Evolutionary conservation across 139 green algal genomes (phyloP), one percentile per base, ranked within the genome.

Genomic region (Coelastrella sp.): DNA sequence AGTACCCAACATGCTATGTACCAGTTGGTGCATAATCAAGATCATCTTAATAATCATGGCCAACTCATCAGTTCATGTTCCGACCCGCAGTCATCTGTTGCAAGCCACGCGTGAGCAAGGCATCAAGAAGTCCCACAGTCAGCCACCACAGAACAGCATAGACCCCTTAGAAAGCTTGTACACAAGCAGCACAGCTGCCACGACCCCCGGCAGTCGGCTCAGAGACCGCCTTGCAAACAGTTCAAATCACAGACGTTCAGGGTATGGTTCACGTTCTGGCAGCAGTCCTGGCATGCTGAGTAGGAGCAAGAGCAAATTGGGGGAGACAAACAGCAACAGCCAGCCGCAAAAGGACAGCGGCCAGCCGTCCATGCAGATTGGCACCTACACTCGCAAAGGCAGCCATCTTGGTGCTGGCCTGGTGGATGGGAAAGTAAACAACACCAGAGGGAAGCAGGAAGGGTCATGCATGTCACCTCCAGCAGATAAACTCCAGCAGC

Each of bases 91-190:
- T 6, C 40, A 78, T 37, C 37, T 84, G 59, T 25, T 84, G 59
- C 77, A 84, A 40, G 77, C 38, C 27, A 84, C 37, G 5, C 57
- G 40, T 21, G 77, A 84, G 77, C 57, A 73, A 19, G 77, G 77
- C 9, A 41, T 84, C 21, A 74, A 43, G 37, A 84, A 84, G 77
- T 59, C 34, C 57, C 77, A 84, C 77, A 67, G 77, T 13, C 77
- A 72, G 77, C 34, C 57, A 2, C n/a, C n/a, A n/a, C n/a, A n/a
- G n/a, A n/a, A n/a, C n/a, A n/a, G n/a, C n/a, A n/a, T n/a, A n/a
- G n/a, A n/a, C n/a, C n/a, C n/a, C n/a, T n/a, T n/a, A n/a, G n/a
- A n/a, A n/a, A n/a, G n/a, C n/a, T n/a, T n/a, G n/a, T n/a, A 80
- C 21, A 9, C 72, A 34, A 27, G 53, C 53, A 64, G 53, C 53